Conservation (phyloP, 371 early-diverging fungal genomes). For the Rhizopus arrhizus region DNA sequence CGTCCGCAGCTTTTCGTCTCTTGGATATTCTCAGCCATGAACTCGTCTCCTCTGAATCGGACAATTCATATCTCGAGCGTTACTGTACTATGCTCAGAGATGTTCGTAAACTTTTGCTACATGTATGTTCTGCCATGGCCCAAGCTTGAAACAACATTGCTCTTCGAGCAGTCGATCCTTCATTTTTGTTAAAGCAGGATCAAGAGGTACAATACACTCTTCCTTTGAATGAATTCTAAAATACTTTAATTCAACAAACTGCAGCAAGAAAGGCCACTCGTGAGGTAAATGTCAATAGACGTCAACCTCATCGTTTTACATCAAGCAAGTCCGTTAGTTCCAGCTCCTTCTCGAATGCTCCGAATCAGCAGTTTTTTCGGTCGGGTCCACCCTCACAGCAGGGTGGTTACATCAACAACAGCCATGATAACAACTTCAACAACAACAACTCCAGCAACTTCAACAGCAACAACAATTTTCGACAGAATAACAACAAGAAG, state of each 20-base stretch:
- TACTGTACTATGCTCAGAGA: conserved; percentile 14
- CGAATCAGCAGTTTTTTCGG: conserved; percentile 14
- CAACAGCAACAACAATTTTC: too few relatives aligned
- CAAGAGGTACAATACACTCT: not conserved
- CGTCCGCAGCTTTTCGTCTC: conserved; percentile 12
- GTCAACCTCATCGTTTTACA: not conserved
- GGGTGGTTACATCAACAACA: conserved; percentile 19
- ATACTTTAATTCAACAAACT: not conserved
- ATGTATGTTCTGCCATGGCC: conserved; percentile 13
- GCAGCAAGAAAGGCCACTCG: conserved; percentile 4
- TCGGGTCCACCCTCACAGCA: conserved; percentile 24
- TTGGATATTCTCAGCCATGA: conserved; percentile 16
- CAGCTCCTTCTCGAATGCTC: not conserved
- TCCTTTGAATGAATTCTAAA: not conserved
- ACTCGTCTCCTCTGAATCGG: not conserved
- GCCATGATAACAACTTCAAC: too few relatives aligned
- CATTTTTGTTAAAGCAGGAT: not conserved
- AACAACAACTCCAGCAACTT: too few relatives aligned
- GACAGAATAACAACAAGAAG: not conserved
- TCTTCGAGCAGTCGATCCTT: conserved; percentile 8
- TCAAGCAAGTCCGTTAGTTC: too few relatives aligned
- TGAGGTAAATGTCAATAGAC: not conserved
- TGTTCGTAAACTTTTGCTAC: conserved; percentile 7
- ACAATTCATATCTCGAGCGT: conserved; percentile 2
- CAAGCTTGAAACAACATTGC: conserved; percentile 14